phyloP scores from a whole-genome alignment of 108 stramenopile species.

The Pseudonitzschia pungens region DNA sequence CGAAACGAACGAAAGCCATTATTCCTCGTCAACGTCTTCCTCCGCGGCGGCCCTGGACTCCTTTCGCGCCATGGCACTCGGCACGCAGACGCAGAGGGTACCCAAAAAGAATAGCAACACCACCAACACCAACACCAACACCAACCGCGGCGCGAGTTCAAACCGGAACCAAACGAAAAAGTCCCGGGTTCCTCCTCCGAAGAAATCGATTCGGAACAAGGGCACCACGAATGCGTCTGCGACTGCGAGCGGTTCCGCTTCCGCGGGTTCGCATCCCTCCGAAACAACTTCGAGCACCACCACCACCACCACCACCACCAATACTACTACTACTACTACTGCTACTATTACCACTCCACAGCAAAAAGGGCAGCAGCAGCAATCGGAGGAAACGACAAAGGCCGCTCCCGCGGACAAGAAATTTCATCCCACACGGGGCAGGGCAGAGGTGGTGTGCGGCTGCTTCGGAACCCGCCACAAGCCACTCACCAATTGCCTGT shows the following conservation, averaged over 20 bases:
- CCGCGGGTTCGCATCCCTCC: no score
- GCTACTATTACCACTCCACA: not conserved
- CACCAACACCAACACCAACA: conserved; percentile 16
- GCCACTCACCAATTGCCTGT: conserved; percentile 57
- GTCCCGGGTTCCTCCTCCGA: conserved; percentile 23
- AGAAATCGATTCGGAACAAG: conserved; percentile 8
- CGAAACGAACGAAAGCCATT: no score
- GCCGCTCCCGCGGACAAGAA: not conserved
- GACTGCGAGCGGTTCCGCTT: not conserved
- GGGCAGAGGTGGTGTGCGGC: conserved; percentile 47
- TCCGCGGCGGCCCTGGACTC: not conserved
- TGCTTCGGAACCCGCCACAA: conserved; percentile 59
- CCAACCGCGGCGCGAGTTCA: not conserved
- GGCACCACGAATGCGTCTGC: no score
- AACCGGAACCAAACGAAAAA: conserved; percentile 10
- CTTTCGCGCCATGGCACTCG: not conserved
- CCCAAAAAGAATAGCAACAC: not conserved
- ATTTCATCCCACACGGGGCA: conserved; percentile 30
- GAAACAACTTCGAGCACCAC: not conserved
- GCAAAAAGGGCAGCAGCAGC: conserved; percentile 3
- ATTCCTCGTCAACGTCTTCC: not conserved
- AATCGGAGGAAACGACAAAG: conserved; percentile 4
- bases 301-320: not conserved
- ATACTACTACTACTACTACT: not conserved
- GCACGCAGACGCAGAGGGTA: no score